Conservation (phyloP, 1,284 basidiomycete species). For the Apiotrichum porosum region DNA sequence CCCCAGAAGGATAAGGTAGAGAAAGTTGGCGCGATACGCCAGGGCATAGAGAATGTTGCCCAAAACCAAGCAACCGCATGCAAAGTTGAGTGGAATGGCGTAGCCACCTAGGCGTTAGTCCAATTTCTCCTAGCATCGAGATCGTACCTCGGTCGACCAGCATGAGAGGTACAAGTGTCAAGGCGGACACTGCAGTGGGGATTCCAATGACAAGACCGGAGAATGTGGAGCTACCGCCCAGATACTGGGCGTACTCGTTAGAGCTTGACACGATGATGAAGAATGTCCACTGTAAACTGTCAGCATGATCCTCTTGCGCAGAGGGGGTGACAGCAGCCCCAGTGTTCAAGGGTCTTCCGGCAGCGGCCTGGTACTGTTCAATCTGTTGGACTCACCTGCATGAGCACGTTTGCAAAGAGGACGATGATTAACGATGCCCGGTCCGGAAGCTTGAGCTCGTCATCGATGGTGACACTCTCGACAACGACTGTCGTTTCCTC, state of each 20-base stretch:
- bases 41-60: constrained; percentile 6
- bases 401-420: constrained; percentile 1
- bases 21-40: constrained; percentile 6
- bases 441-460: constrained; percentile 5
- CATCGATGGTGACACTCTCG: too few species aligned
- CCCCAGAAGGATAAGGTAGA: constrained; percentile 7
- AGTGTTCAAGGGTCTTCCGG: too few species aligned
- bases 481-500: too few species aligned
- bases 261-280: constrained; percentile 9
- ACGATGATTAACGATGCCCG: background rate
- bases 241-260: constrained; percentile 9
- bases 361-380: too few species aligned
- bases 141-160: constrained; percentile 3
- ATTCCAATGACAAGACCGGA: constrained; percentile 11
- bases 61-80: constrained; percentile 1
- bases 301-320: too few species aligned
- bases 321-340: too few species aligned
- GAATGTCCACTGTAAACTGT: constrained; percentile 10
- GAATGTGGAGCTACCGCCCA: constrained; percentile 6
- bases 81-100: constrained; percentile 2
- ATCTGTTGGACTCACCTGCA: constrained; percentile 1
- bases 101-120: constrained; percentile 3
- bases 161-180: constrained; percentile 3
- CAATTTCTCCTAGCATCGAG: background rate
- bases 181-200: background rate